Percentiles rank a stretch among this genome's conserved stretches.
Evolutionary conservation across 441 rosid genomes (phyloP).

Genomic region (Mallotus repandus): DNA sequence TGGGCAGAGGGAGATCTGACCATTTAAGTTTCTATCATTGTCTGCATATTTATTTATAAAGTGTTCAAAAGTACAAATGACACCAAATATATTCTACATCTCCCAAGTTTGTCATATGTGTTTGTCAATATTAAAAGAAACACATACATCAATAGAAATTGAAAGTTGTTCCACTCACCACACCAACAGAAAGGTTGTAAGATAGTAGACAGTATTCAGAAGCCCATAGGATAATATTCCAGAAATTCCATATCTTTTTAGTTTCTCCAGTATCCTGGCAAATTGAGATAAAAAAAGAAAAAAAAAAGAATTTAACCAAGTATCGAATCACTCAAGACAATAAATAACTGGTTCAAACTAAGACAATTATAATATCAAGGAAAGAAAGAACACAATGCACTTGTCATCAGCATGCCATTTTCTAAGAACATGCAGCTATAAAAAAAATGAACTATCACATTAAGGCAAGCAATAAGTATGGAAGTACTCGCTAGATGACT

Average conservation of each 20-base stretch:
- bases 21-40: neutral
- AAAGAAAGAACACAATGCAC: no score
- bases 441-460: neutral
- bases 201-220: constrained; percentile 79
- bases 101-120: neutral
- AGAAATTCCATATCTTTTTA: constrained; percentile 81
- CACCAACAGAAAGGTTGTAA: constrained; percentile 67
- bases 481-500: constrained; percentile 31
- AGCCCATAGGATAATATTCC: constrained; percentile 84
- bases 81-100: neutral
- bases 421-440: neutral
- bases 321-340: neutral
- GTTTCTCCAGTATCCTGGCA: constrained; percentile 56
- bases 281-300: neutral
- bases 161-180: constrained; percentile 53
- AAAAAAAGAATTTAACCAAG: no score
- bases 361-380: neutral
- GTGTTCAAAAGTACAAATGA: neutral
- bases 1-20: neutral
- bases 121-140: neutral
- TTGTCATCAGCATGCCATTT: constrained; percentile 7
- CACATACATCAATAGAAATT: neutral
- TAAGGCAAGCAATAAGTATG: constrained; percentile 46
- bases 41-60: neutral
- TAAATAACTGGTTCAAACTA: neutral